Conservation (phyloP, 2,329 filamentous ascomycete genomes). For the Diaporthe longicolla region DNA sequence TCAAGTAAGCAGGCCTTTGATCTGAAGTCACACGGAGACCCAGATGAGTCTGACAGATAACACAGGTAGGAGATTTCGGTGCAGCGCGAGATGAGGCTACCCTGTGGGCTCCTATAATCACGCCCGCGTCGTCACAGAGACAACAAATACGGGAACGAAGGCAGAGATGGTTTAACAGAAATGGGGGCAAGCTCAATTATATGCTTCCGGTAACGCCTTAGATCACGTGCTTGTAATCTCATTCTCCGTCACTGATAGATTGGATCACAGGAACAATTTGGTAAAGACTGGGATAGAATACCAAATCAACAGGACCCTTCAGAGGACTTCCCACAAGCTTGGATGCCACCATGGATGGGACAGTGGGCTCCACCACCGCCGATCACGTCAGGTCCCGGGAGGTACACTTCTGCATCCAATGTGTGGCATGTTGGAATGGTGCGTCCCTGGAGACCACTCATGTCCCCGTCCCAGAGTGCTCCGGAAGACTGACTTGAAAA, state of each 20-base stretch:
- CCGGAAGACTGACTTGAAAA: not conserved
- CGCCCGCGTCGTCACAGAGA: accelerated
- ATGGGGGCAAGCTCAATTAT: not conserved
- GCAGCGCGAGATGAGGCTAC: not conserved
- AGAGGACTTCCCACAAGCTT: not conserved
- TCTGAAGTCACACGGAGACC: not conserved
- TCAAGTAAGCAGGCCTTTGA: not conserved
- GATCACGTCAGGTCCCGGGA: conserved; percentile 14
- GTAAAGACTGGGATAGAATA: conserved; percentile 23
- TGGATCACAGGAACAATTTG: conserved; percentile 18
- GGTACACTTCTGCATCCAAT: conserved; percentile 10
- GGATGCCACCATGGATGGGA: conserved; percentile 11
- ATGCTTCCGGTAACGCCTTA: not conserved
- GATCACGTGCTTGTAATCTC: not conserved
- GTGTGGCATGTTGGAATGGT: conserved; percentile 37
- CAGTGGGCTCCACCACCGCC: conserved; percentile 1
- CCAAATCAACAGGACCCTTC: not conserved
- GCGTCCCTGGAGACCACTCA: not conserved
- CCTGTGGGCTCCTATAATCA: not conserved
- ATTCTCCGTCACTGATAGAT: not conserved
- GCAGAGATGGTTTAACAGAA: not conserved
- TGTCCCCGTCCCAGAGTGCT: too few species aligned
- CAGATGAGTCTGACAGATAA: not conserved
- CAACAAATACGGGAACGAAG: not conserved
- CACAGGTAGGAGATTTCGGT: conserved; percentile 4